Conservation (phyloP, 2,329 filamentous ascomycete species). For the Colletotrichum truncatum region DNA sequence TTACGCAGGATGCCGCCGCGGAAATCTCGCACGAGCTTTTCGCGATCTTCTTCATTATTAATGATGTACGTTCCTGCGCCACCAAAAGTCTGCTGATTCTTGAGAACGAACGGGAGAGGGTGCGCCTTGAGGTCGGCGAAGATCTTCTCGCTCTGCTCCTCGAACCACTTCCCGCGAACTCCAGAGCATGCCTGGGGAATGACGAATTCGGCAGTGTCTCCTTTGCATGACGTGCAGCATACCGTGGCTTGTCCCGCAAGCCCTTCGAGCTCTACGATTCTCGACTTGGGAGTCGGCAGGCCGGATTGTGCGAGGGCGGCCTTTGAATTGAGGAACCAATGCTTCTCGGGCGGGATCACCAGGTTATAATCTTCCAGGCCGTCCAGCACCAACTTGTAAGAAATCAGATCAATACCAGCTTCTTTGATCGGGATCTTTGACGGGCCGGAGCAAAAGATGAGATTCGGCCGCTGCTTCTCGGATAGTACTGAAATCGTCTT, state of each 20-base stretch:
- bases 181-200: slow-evolving; percentile 40
- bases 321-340: slow-evolving; percentile 48
- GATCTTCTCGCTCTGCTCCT: slow-evolving; percentile 37
- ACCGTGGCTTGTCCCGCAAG: slow-evolving; percentile 21
- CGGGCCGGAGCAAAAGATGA: slow-evolving; percentile 44
- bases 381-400: slow-evolving; percentile 41
- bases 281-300: slow-evolving; percentile 41
- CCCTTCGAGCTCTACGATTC: slow-evolving; percentile 37
- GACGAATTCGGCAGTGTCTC: slow-evolving; percentile 26
- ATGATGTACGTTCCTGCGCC: slow-evolving; percentile 47
- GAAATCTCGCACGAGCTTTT: slow-evolving; percentile 35
- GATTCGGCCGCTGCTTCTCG: slow-evolving; percentile 38
- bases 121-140: slow-evolving; percentile 34
- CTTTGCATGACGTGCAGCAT: slow-evolving; percentile 38
- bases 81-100: slow-evolving; percentile 48
- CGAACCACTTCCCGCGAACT: slow-evolving; percentile 39
- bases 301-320: slow-evolving; percentile 43
- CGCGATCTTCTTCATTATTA: slow-evolving; percentile 36
- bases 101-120: slow-evolving; percentile 45
- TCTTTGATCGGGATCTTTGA: slow-evolving; percentile 36
- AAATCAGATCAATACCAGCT: slow-evolving; percentile 38
- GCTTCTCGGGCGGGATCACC: slow-evolving; percentile 39
- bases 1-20: slow-evolving; percentile 38
- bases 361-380: slow-evolving; percentile 39
- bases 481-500: slow-evolving; percentile 40